Base-by-base conservation (phyloP, 169 alveolate genomes). In the Toxoplasma gondii region DNA sequence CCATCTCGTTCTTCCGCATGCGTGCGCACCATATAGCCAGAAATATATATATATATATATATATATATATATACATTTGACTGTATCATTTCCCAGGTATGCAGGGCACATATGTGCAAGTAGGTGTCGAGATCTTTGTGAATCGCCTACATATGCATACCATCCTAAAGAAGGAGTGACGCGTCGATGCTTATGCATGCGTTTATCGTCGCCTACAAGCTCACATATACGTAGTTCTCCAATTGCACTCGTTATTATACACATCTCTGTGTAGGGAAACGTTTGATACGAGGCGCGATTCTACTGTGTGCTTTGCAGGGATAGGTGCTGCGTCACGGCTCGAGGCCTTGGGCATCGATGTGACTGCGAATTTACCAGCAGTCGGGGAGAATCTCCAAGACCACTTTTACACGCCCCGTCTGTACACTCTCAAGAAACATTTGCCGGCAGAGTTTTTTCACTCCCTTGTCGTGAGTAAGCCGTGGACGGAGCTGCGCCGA, bases 321-420 rank as follows among this genome's bases (percentile, higher is more conserved):
- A 39, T 92, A 16, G 95, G 95, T 54, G 74, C 5, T 82, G 38
- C 81, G 22, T 53, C 31, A 36, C 38, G 36, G 34, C 88, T 92
- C 38, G 31, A 81, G 45, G 27, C 34, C 49, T n/a, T 81, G 39
- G 87, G 88, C 39, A 0, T 92, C 2, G 54, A 53, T 10, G 64
- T 80, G 9, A 82, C 82, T 12, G 84, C 54, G 58, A 24, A 92
- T 44, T 5, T 92, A 7, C 95, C 95, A 0, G 92, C 54, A 24
- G 95, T 92, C 53, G 95, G 95, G 4, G 67, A 92, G 38, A 81
- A 92, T 45, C 95, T 92, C 38, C 95, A 92, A 45, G 91, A 86
- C 44, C 91, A 86, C 43, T 19, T 86, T 10, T 86, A 34, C 78
- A 49, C 78, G 64, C 91, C 91, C 49, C 91, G 91, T 19, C 69